Base-by-base conservation (phyloP, 768 basidiomycete genomes). In the Auricularia heimuer region DNA sequence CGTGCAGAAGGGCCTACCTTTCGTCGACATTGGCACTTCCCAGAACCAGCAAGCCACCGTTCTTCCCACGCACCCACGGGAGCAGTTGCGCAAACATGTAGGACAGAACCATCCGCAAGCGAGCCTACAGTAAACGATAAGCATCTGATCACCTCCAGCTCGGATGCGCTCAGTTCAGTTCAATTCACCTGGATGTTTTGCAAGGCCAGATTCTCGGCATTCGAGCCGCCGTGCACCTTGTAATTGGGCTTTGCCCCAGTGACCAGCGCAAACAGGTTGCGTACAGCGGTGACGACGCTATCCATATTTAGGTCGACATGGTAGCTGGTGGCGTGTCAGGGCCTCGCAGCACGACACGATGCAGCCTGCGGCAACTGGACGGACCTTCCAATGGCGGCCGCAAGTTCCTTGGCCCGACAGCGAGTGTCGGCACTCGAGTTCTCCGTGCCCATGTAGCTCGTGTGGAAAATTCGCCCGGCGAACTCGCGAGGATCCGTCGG, bases 1-100 rank as follows among this genome's bases (percentile, higher is more conserved):
- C 29, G 29, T 29, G 29, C 29, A 29, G 29, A 3, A 33, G 10
- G 35, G 12, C 73, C 35, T 65, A 88, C 93, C 92, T 96, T 79
- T 98, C 97, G 71, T 99, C 97, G 2, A 99, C 97, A 71, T 98
- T 98, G 18, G 97, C 95, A 68, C 92, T 95, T 1, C 97, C 97
- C n/a, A 98, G 82, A 1, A 98, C 97, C 33, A 98, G 85, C 42
- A 99, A 75, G 4, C 93, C 92, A 0, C 97, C 97, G 47, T 76
- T 75, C 71, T 84, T 84, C 0, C 94, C 93, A 67, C 95, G 80
- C 0, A 89, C 91, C 88, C 92, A 98, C 3, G 94, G 96, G 37
- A 98, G 76, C 3, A 98, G 84, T 71, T 98, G 96, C 7, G 96
- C 95, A 69, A 98, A 98, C 76, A 97, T 76, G 73, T 98, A 98